phyloP scores from a whole-genome alignment of 495 filamentous ascomycete genomes.

The Neurospora sp. region DNA sequence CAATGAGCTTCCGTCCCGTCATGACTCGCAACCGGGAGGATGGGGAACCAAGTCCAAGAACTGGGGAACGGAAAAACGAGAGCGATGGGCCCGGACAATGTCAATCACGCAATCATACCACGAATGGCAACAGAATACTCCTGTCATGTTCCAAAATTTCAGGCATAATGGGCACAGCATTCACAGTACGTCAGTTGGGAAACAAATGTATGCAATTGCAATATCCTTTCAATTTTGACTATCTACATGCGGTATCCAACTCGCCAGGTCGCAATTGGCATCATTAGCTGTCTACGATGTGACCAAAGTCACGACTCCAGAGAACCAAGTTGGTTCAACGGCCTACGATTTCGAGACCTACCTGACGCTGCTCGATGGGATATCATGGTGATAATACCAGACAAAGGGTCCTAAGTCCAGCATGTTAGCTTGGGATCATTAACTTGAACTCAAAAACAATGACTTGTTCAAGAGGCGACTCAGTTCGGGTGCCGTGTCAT shows the following conservation, averaged over 20 bases:
- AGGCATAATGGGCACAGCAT: background rate
- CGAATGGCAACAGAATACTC: background rate
- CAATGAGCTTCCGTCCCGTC: background rate
- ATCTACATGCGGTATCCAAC: background rate
- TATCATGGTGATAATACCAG: background rate
- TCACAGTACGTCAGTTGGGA: background rate
- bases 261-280: background rate
- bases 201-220: background rate
- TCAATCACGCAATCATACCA: background rate
- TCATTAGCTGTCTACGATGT: background rate
- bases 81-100: background rate
- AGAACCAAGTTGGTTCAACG: background rate
- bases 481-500: conserved; percentile 75
- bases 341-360: background rate
- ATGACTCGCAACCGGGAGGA: background rate
- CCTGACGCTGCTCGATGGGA: background rate
- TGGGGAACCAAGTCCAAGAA: background rate
- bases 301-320: background rate
- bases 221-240: background rate
- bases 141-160: background rate
- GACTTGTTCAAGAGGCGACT: conserved; percentile 11
- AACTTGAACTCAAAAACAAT: background rate
- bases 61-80: background rate
- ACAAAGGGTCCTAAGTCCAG: background rate
- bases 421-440: conserved; percentile 10